A percentile compares a stretch with the other conserved stretches of the same genome.
These are phyloP conservation scores for Scutellaria barbata DNA, from an alignment of 257 asterid species.

Conservation along the genomic window DNA sequence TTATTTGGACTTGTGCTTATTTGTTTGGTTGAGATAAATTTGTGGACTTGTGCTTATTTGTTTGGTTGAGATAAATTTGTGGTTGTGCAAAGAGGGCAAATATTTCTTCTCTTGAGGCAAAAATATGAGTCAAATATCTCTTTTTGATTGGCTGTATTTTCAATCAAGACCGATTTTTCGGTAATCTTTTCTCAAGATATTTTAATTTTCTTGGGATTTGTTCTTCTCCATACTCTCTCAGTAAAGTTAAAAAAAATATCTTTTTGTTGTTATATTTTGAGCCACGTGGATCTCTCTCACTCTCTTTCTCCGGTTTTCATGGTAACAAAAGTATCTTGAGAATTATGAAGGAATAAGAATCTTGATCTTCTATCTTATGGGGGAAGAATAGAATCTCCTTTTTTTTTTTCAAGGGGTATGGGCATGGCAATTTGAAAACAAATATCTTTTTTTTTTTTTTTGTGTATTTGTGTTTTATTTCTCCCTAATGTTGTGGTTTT, in stretches of 20 bases:
- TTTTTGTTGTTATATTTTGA: too few relatives aligned
- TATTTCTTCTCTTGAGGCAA: not conserved
- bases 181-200: slow-evolving; percentile 2
- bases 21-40: slow-evolving; percentile 17
- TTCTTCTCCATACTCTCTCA: slow-evolving; percentile 20
- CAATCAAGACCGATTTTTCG: slow-evolving; percentile 20
- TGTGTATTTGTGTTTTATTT: slow-evolving; percentile 1
- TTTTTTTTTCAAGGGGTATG: slow-evolving; percentile 36
- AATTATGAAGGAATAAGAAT: slow-evolving; percentile 32
- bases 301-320: slow-evolving; percentile 3
- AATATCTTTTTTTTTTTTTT: not conserved
- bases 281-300: slow-evolving; percentile 36
- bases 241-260: too few relatives aligned
- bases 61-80: slow-evolving; percentile 17
- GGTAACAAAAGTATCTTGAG: slow-evolving; percentile 18
- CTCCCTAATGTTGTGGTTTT: slow-evolving; percentile 12
- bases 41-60: slow-evolving; percentile 11
- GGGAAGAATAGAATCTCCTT: slow-evolving; percentile 41
- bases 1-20: too few relatives aligned
- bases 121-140: slow-evolving; percentile 13
- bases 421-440: slow-evolving; percentile 7
- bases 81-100: slow-evolving; percentile 25
- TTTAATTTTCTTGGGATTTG: slow-evolving; percentile 32
- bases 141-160: slow-evolving; percentile 24
- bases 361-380: slow-evolving; percentile 31